Conservation (phyloP, 768 basidiomycete genomes). For the Kwoniella sp. region DNA sequence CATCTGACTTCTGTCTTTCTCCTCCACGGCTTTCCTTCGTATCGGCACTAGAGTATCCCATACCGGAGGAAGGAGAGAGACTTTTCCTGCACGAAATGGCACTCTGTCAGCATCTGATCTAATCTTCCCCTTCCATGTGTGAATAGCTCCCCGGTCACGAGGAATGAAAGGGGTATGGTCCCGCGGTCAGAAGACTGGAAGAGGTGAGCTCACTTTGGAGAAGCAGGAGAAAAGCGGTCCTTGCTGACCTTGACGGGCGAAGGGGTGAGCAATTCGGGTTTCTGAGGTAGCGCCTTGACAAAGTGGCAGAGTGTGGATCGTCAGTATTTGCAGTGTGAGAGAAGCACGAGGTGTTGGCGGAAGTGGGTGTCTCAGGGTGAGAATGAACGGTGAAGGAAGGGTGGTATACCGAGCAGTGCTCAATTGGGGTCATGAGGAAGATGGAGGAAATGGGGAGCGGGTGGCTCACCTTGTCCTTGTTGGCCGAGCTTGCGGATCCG, state of each 20-base stretch:
- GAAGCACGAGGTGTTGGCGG: conserved; percentile 8
- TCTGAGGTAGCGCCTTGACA: no score
- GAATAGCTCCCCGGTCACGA: no score
- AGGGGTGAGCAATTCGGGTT: no score
- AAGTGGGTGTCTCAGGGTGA: background rate
- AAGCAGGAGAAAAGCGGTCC: no score
- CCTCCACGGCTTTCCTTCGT: background rate
- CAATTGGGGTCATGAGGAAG: background rate
- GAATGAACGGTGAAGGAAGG: no score
- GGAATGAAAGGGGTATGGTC: no score
- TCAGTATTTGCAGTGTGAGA: no score
- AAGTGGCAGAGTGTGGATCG: no score
- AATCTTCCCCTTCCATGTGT: background rate
- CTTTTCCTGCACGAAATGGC: background rate
- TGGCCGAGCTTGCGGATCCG: background rate
- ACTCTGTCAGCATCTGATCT: background rate
- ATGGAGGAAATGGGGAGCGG: background rate
- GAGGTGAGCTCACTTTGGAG: no score
- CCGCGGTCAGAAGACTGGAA: no score
- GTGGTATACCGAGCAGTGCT: background rate
- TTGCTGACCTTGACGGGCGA: no score
- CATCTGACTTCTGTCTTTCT: background rate
- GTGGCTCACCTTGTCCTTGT: conserved; percentile 16
- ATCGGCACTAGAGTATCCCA: background rate
- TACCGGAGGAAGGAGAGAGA: background rate